Base-by-base conservation (phyloP, 1,284 basidiomycete species). In the Coniferiporia sulphurascens region DNA sequence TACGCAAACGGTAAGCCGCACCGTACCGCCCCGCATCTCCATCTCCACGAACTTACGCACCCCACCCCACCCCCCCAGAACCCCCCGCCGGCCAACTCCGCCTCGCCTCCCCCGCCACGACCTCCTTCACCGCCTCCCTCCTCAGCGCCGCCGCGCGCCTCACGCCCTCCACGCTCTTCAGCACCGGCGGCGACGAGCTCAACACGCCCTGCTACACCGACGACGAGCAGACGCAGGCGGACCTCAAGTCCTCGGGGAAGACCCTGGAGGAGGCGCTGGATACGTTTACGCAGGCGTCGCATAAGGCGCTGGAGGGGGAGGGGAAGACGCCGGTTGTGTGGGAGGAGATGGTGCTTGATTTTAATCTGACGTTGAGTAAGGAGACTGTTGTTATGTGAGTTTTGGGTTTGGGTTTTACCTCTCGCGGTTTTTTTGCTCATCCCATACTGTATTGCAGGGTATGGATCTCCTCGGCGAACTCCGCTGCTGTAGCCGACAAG, bases 181-280 rank as follows among this genome's bases (percentile, higher is more conserved):
- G 83, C 64, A 89, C 89, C 0, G 93, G 93, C 1, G 92, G 92
- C 0, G 93, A 95, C 68, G 92, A 95, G 71, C 70, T 94, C 62
- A 93, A 93, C 68, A 68, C 70, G 8, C 76, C 77, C 45, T 93
- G 90, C 72, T 93, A 90, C 68, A 73, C 74, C 0, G 69, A 82
- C 32, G 90, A 93, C 69, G 66, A 71, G 4, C 71, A 77, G 61
- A 89, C 88, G 0, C 80, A 83, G 65, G 68, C 70, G 0, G 76
- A 78, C 8, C 74, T 90, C 56, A 69, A 75, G 56, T 63, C 68
- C 46, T 74, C 74, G 12, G 80, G 80, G 4, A 70, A 74, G 66
- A 86, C 83, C 0, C 71, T 93, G 19, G 78, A 85, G 51, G 73
- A 87, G 62, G 88, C 87, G 0, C 72, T 94, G 48, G 74, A 78